Base-by-base conservation (phyloP, 768 basidiomycete species). In the Boletus pseudopeckii region DNA sequence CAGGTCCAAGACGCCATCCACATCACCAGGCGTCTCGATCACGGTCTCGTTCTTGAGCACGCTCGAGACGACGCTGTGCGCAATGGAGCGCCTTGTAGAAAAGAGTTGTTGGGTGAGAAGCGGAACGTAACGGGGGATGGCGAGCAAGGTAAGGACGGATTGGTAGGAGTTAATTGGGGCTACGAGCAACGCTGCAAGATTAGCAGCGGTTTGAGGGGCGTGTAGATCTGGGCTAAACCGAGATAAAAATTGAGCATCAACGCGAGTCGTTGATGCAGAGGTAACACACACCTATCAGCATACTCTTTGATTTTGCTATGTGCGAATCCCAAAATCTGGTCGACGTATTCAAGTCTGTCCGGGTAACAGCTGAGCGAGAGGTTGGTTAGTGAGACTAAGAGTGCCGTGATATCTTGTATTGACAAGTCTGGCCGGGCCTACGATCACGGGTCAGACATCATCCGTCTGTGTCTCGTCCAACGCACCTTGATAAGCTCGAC, bases 41-140 rank as follows among this genome's bases (percentile, higher is more conserved):
- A 95, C 78, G 3, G 97, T 99, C 68, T 97, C 94, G 68, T 97
- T 98, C 78, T 97, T 97, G 45, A 99, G 80, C 0, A 98, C 90
- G 9, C 88, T 92, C 3, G 93, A 92, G 33, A 98, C 86, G 57
- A 99, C 84, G 5, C 94, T 92, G 66, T 98, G 96, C 0, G 94
- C 92, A 40, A 99, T 92, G 7, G 92, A 87, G 3, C 92, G 85
- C 3, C 97, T 83, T 0, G 93, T 96, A 0, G 87, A 83, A 75
- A 91, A 97, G 4, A 96, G 83, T 67, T 99, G 97, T 28, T 83
- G 83, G 17, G 80, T 76, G 22, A 98, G 81, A 3, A 99, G 82
- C 0, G 90, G 85, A 0, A 83, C 82, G 64, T 98, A 99, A 45
- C 85, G 86, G 2, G 94, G 93, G 30, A 98, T 86, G 17, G 96